These are phyloP conservation scores for Plantago ovata DNA, from an alignment of 257 asterid genomes.

Conservation along the genomic window DNA sequence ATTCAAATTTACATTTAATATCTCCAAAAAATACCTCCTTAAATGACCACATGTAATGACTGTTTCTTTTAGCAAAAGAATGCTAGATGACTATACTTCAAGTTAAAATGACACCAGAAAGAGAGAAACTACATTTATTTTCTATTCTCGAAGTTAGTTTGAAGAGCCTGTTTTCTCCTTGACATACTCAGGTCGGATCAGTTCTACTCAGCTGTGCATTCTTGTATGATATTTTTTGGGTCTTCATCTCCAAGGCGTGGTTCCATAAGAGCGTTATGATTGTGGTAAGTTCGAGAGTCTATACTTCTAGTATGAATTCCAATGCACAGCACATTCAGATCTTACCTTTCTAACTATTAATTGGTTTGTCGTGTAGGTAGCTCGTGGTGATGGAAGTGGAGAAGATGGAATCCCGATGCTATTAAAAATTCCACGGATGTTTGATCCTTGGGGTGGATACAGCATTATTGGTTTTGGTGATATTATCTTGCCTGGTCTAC, in stretches of 20 bases:
- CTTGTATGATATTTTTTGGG: constrained; percentile 96
- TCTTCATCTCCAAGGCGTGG: constrained; percentile 80
- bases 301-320: constrained; percentile 1
- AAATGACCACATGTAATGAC: background rate
- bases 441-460: constrained; percentile 96
- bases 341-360: constrained; percentile 9
- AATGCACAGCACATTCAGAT: background rate
- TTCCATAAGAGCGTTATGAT: constrained; percentile 97
- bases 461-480: constrained; percentile 95
- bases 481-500: constrained; percentile 79
- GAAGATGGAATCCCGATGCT: constrained; percentile 98
- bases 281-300: constrained; percentile 88
- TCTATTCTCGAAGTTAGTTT: constrained; percentile 9
- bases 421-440: constrained; percentile 85
- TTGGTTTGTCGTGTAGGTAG: constrained; percentile 48
- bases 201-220: constrained; percentile 88
- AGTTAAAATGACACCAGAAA: background rate
- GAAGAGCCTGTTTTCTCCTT: constrained; percentile 15
- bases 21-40: no score
- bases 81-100: background rate
- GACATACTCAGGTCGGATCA: constrained; percentile 78
- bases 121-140: background rate
- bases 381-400: constrained; percentile 93
- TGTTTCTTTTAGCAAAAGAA: background rate
- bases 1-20: no score